Base-by-base conservation (phyloP, 176 grass and related monocot species). In the Avena atlantica region DNA sequence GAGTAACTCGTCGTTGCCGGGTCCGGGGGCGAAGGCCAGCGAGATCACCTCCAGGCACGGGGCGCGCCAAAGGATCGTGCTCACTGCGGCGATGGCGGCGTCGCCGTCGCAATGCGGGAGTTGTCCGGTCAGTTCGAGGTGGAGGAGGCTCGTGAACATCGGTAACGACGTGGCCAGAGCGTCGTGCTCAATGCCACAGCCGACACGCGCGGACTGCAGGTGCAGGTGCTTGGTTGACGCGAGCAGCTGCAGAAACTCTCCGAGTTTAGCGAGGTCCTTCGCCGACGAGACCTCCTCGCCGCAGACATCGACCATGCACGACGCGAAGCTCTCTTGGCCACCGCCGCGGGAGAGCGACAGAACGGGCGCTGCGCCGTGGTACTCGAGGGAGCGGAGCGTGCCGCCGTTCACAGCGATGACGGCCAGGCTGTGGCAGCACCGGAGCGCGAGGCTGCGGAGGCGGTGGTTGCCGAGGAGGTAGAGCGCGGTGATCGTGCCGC, bases 251-350 rank as follows among this genome's bases (percentile, higher is more conserved):
- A 73, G 44, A 5, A 81, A 63, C 19, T 2, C 2, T 0, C 1
- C 0, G 8, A 87, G 68, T 2, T 60, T 2, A 0, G 24, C 11
- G 19, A 81, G 44, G 6, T 86, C 44, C 44, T 5, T 0, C 0
- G 29, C 64, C 0, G 48, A 53, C 4, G 40, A 47, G 70, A 45
- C 56, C 44, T 81, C 56, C 44, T 19, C 0, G 78, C 78, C 78
- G 12, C 67, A 87, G 27, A 87, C 64, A 2, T 40, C 13, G 20
- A 87, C 5, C 25, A n/a, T 12, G 67, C 56, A 87, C 19, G 19
- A 81, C 3, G 67, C 6, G 8, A 34, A 34, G 31, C 31, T 34
- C 31, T 34, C 31, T 34, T 34, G 31, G 31, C 31, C 31, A 0
- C 31, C 31, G 31, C 31, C 31, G 31, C 31, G 31, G 31, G 31